These are phyloP conservation scores for Metarhizium brunneum DNA, from an alignment of 2,329 filamentous ascomycete genomes.

Conservation along the genomic window DNA sequence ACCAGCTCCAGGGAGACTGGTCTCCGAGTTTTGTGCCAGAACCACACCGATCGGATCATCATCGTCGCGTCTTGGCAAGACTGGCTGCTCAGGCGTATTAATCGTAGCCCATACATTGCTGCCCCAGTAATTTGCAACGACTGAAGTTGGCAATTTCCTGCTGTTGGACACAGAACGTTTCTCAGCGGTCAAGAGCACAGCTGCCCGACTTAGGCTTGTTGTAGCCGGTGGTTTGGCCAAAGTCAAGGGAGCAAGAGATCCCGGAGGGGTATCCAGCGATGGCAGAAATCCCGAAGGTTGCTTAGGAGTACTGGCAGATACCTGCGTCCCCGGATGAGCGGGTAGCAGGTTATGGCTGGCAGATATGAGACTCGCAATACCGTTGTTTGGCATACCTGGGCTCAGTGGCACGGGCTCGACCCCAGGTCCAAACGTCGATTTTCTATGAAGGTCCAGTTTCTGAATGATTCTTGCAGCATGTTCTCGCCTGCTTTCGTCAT, in stretches of 20 bases:
- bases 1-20: constrained; percentile 15
- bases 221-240: constrained; percentile 73
- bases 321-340: constrained; percentile 33
- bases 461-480: constrained; percentile 86
- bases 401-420: constrained; percentile 27
- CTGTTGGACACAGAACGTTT: constrained; percentile 56
- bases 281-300: constrained; percentile 22
- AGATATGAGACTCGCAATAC: constrained; percentile 78
- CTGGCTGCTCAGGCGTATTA: constrained; percentile 18
- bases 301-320: constrained; percentile 19
- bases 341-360: constrained; percentile 74
- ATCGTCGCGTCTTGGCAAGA: constrained; percentile 23
- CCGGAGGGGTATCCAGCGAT: constrained; percentile 38
- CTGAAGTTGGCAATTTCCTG: constrained; percentile 70
- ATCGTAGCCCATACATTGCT: constrained; percentile 61
- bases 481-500: constrained; percentile 67
- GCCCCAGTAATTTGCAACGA: constrained; percentile 92
- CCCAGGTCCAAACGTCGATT: constrained; percentile 50
- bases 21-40: constrained; percentile 21
- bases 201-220: constrained; percentile 79
- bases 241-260: constrained; percentile 70
- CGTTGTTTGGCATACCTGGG: constrained; percentile 38
- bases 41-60: constrained; percentile 33
- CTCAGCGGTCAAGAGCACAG: constrained; percentile 73
- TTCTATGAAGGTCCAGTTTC: constrained; percentile 82